A percentile compares a stretch with the other conserved stretches of the same genome.
These are phyloP conservation scores for Podochytrium sp. DNA, from an alignment of 192 early-diverging fungal species.

Conservation along the genomic window DNA sequence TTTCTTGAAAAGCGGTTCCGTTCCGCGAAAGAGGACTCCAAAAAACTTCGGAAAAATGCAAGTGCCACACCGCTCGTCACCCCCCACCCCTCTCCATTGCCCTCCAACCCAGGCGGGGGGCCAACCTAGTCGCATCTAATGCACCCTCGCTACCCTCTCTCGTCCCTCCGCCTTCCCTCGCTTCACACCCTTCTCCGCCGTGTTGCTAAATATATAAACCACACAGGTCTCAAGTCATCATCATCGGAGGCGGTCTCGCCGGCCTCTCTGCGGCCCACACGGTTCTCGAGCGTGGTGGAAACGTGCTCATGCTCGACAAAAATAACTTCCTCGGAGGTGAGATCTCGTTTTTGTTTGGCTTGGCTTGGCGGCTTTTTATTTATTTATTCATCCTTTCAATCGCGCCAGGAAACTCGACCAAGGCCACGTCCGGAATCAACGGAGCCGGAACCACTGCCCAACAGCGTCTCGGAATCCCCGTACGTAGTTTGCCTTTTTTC, in stretches of 20 bases:
- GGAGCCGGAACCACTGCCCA: slow-evolving; percentile 90
- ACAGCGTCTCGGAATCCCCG: slow-evolving; percentile 59
- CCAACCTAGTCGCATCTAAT: too few relatives aligned
- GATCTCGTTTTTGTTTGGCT: neutral
- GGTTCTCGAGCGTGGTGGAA: slow-evolving; percentile 79
- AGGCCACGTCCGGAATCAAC: slow-evolving; percentile 98
- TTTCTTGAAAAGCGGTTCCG: too few relatives aligned
- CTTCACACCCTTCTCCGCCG: too few relatives aligned
- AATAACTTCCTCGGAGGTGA: slow-evolving; percentile 82
- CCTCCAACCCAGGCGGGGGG: too few relatives aligned
- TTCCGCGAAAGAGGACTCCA: too few relatives aligned
- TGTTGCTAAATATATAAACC: neutral
- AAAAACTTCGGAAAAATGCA: too few relatives aligned
- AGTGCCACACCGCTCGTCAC: too few relatives aligned
- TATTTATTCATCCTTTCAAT: too few relatives aligned
- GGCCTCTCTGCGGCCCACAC: slow-evolving; percentile 84
- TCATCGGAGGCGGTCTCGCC: slow-evolving; percentile 89
- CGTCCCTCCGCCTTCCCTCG: too few relatives aligned
- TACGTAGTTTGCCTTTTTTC: slow-evolving; percentile 23
- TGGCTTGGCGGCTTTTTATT: neutral
- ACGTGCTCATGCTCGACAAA: slow-evolving; percentile 84
- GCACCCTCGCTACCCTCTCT: too few relatives aligned
- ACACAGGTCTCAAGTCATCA: slow-evolving; percentile 58
- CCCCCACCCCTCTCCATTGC: too few relatives aligned
- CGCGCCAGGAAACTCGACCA: slow-evolving; percentile 91